These are phyloP conservation scores for Colletotrichum tanaceti DNA, from an alignment of 2,329 filamentous ascomycete genomes.

Conservation along the genomic window DNA sequence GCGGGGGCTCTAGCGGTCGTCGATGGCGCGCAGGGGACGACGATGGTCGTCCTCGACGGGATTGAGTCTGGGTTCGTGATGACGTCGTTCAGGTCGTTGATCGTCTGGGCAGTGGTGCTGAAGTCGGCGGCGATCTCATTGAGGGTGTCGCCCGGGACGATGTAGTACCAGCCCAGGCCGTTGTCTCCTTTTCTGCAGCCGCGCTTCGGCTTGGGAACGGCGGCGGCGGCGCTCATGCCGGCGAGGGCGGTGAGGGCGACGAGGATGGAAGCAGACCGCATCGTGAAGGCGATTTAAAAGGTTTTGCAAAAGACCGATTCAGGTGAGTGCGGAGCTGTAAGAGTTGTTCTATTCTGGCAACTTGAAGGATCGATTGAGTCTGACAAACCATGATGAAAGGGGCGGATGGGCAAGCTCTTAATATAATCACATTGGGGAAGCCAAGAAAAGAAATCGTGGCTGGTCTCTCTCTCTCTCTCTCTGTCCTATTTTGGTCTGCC, in stretches of 20 bases:
- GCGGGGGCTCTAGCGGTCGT: too few species aligned
- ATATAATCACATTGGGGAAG: not conserved
- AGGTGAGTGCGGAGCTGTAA: not conserved
- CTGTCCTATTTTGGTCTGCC: too few species aligned
- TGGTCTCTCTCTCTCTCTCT: not conserved
- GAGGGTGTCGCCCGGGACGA: conserved; percentile 16
- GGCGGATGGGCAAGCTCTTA: not conserved
- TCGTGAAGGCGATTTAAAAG: not conserved
- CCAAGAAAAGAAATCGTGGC: too few species aligned
- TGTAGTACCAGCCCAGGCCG: conserved; percentile 10
- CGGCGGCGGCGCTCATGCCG: conserved; percentile 2
- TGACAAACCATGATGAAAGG: not conserved
- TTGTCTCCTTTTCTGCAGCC: not conserved
- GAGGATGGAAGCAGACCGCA: not conserved
- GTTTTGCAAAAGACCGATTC: too few species aligned
- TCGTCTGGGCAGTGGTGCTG: not conserved
- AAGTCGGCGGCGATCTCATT: not conserved
- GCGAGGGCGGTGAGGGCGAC: conserved; percentile 1
- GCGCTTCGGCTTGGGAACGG: too few species aligned
- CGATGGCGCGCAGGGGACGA: conserved; percentile 7
- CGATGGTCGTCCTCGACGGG: not conserved
- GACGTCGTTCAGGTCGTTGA: not conserved
- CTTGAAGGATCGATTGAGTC: not conserved
- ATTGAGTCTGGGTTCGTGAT: not conserved
- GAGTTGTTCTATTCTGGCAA: not conserved